Percentiles rank a stretch among this genome's conserved stretches.
Evolutionary conservation across 2,329 filamentous ascomycete species (phyloP).

Genomic region (Trichoderma sp.): DNA sequence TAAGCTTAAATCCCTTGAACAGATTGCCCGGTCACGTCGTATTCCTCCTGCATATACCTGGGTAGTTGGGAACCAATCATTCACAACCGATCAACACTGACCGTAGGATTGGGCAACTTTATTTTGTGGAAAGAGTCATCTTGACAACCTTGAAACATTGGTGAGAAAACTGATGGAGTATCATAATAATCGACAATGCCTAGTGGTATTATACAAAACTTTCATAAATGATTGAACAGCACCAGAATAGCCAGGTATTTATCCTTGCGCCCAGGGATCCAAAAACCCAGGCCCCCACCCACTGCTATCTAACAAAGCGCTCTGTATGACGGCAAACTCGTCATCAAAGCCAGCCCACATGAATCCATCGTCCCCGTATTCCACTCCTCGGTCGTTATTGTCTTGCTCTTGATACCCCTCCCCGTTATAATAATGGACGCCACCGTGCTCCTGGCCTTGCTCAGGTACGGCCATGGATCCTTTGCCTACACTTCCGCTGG

Average conservation of each 20-base stretch:
- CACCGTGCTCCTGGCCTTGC: neutral
- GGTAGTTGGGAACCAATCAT: neutral
- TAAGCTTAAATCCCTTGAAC: neutral
- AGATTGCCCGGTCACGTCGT: neutral
- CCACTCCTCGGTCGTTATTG: neutral
- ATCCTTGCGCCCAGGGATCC: slow-evolving; percentile 13
- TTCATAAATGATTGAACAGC: neutral
- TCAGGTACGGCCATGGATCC: neutral
- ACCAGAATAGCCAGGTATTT: neutral
- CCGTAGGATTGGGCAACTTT: neutral
- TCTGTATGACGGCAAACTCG: slow-evolving; percentile 12
- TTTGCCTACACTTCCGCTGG: neutral
- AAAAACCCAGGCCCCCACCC: slow-evolving; percentile 12
- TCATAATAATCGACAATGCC: neutral
- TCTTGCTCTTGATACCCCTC: neutral
- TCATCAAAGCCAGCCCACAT: slow-evolving; percentile 18
- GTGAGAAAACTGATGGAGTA: neutral
- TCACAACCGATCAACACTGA: neutral
- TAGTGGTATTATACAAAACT: neutral
- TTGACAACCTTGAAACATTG: neutral
- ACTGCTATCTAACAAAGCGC: slow-evolving; percentile 13
- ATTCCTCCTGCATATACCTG: neutral
- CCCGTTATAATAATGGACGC: neutral
- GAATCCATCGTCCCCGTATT: slow-evolving; percentile 10
- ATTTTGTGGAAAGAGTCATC: neutral